These are phyloP conservation scores for Umbelopsis sp. DNA, from an alignment of 371 early-diverging fungal genomes.

Conservation along the genomic window DNA sequence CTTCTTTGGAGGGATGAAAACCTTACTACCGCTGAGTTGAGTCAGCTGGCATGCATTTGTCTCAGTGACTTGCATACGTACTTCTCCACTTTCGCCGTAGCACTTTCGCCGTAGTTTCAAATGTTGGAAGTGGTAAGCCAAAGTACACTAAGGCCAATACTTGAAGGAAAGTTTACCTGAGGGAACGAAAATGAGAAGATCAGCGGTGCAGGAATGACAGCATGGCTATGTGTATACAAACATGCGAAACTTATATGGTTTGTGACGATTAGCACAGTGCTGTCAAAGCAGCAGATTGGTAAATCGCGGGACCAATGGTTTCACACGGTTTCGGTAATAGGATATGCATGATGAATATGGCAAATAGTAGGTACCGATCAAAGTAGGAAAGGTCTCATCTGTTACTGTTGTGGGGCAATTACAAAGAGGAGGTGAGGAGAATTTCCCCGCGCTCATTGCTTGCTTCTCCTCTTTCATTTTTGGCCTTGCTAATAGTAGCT, in stretches of 20 bases:
- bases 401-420: not conserved
- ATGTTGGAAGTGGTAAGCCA: too few species aligned
- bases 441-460: not conserved
- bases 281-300: not conserved
- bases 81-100: not conserved
- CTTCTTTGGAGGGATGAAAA: too few species aligned
- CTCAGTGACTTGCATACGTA: too few species aligned
- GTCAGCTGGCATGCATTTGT: too few species aligned
- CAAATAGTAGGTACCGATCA: not conserved
- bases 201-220: too few species aligned
- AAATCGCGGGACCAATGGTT: not conserved
- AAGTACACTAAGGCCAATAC: too few species aligned
- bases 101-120: not conserved
- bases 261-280: too few species aligned
- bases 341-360: not conserved
- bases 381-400: not conserved
- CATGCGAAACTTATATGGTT: too few species aligned
- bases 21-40: too few species aligned
- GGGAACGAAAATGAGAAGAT: too few species aligned
- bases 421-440: not conserved
- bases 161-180: too few species aligned
- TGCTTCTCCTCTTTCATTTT: not conserved
- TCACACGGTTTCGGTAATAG: not conserved
- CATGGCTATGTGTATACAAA: too few species aligned
- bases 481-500: not conserved